phyloP scores from a whole-genome alignment of 2,329 filamentous ascomycete genomes.

The Fusarium hainanense region DNA sequence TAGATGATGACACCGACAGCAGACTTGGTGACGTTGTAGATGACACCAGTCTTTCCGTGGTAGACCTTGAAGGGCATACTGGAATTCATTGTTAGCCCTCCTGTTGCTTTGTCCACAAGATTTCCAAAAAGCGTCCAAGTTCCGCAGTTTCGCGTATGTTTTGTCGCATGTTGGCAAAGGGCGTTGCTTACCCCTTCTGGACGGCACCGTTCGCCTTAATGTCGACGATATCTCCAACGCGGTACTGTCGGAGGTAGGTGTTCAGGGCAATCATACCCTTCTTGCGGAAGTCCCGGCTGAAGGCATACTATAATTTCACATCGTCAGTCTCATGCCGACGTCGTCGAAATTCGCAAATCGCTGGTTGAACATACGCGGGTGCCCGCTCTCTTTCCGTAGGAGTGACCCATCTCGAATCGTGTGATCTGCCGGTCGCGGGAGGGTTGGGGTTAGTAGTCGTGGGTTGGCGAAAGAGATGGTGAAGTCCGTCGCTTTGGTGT shows the following conservation, averaged over 20 bases:
- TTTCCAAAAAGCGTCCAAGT: constrained; percentile 24
- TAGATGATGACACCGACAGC: constrained; percentile 99
- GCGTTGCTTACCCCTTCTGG: constrained; percentile 85
- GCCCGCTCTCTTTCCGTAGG: constrained; percentile 86
- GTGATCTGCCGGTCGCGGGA: constrained; percentile 57
- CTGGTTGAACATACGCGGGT: constrained; percentile 74
- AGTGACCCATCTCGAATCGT: constrained; percentile 81
- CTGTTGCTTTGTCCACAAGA: constrained; percentile 9
- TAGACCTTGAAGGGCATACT: constrained; percentile 99
- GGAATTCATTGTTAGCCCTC: constrained; percentile 53
- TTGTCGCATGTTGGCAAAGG: constrained; percentile 35
- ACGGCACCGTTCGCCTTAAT: constrained; percentile 99
- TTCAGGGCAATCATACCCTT: constrained; percentile 93
- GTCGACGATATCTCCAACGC: constrained; percentile 98
- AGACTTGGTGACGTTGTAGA: constrained; percentile 99
- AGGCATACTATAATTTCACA: constrained; percentile 74
- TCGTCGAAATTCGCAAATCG: constrained; percentile 30
- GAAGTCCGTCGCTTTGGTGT: constrained; percentile 49
- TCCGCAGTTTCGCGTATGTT: constrained; percentile 23
- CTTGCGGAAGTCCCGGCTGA: constrained; percentile 93
- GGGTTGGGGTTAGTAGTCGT: constrained; percentile 57
- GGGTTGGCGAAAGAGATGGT: constrained; percentile 53
- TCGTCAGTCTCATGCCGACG: constrained; percentile 47
- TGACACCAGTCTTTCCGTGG: constrained; percentile 98
- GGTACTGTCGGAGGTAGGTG: constrained; percentile 95